phyloP scores from a whole-genome alignment of 805 yeast species.

The Candida argentea region DNA sequence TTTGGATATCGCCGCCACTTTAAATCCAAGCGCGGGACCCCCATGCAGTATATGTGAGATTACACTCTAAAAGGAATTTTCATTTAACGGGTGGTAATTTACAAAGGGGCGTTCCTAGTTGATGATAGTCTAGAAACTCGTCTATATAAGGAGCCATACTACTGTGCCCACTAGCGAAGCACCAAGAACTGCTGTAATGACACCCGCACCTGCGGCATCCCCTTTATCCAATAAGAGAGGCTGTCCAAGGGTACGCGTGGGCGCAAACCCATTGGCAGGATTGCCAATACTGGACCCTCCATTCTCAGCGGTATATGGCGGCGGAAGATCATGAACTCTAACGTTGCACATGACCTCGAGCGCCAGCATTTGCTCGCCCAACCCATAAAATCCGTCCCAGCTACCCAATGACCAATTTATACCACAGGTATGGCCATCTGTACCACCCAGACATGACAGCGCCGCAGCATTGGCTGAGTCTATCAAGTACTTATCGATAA shows the following conservation, averaged over 20 bases:
- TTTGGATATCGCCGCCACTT: too few relatives aligned
- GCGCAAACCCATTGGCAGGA: slow-evolving; percentile 55
- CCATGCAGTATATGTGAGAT: too few relatives aligned
- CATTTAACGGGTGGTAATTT: too few relatives aligned
- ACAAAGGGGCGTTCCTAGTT: too few relatives aligned
- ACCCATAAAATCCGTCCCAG: slow-evolving; percentile 60
- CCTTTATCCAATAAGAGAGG: slow-evolving; percentile 6
- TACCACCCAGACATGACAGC: slow-evolving; percentile 63
- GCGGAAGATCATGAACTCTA: slow-evolving; percentile 26
- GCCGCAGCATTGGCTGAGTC: slow-evolving; percentile 41
- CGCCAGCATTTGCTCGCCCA: slow-evolving; percentile 75
- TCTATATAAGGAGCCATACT: slow-evolving; percentile 68
- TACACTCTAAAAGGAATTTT: too few relatives aligned
- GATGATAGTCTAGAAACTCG: slow-evolving; percentile 1
- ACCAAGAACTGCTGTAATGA: slow-evolving; percentile 59
- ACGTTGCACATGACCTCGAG: slow-evolving; percentile 51
- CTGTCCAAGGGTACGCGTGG: slow-evolving; percentile 25
- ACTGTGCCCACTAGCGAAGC: slow-evolving; percentile 52
- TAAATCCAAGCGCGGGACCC: too few relatives aligned
- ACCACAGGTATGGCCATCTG: slow-evolving; percentile 81
- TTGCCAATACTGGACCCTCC: slow-evolving; percentile 70
- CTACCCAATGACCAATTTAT: slow-evolving; percentile 45
- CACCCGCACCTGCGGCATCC: slow-evolving; percentile 75
- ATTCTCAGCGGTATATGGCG: slow-evolving; percentile 50
- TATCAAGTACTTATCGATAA: slow-evolving; percentile 34